phyloP scores from a whole-genome alignment of 306 rosid species.

The Luffa aegyptiaca region DNA sequence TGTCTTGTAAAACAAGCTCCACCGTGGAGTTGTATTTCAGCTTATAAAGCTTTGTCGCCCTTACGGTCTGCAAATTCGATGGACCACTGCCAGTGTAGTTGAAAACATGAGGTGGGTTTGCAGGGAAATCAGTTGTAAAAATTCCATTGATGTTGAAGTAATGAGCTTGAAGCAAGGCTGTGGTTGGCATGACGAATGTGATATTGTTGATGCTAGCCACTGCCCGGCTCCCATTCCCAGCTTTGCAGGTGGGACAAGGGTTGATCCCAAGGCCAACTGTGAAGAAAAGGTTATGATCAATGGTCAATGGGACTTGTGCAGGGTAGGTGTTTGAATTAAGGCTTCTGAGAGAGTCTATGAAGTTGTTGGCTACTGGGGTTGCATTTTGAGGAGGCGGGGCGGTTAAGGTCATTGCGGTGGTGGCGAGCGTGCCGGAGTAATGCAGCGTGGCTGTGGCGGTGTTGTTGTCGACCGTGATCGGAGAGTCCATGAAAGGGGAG shows the following conservation, averaged over 20 bases:
- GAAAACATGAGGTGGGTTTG: slow-evolving; percentile 41
- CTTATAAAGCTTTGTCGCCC: slow-evolving; percentile 49
- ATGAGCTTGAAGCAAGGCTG: slow-evolving; percentile 70
- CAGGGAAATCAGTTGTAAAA: slow-evolving; percentile 70
- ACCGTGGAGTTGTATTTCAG: slow-evolving; percentile 47
- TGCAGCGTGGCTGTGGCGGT: slow-evolving; percentile 62
- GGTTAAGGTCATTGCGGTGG: slow-evolving; percentile 35
- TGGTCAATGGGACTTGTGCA: slow-evolving; percentile 41
- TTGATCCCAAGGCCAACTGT: slow-evolving; percentile 54
- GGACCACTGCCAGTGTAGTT: slow-evolving; percentile 44
- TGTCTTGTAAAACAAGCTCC: slow-evolving; percentile 61
- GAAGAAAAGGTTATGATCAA: slow-evolving; percentile 56
- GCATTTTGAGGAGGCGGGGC: slow-evolving; percentile 63
- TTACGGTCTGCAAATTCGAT: slow-evolving; percentile 24
- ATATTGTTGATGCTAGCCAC: slow-evolving; percentile 66
- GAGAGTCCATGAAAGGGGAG: slow-evolving; percentile 80
- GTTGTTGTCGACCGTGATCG: slow-evolving; percentile 45
- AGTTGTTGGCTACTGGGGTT: slow-evolving; percentile 51
- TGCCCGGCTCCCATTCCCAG: slow-evolving; percentile 68
- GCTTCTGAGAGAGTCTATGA: slow-evolving; percentile 38
- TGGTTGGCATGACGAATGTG: slow-evolving; percentile 71
- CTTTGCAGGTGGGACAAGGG: slow-evolving; percentile 61
- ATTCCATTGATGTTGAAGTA: slow-evolving; percentile 53
- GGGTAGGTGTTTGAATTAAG: slow-evolving; percentile 68
- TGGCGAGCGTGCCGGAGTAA: slow-evolving; percentile 43